phyloP scores from a whole-genome alignment of 176 grass and related monocot genomes.

The Raddia distichophylla region DNA sequence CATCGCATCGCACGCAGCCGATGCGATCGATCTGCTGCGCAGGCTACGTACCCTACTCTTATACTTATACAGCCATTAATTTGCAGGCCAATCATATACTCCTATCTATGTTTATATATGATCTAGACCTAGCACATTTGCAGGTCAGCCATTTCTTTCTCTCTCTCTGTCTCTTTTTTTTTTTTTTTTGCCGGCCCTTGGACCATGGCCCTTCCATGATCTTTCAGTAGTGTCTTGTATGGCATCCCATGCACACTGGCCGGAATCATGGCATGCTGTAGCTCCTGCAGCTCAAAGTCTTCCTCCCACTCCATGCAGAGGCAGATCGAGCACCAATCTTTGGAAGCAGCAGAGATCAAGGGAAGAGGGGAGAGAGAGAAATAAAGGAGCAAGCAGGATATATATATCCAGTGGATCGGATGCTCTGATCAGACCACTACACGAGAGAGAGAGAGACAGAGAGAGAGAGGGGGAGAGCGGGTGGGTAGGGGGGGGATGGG shows the following conservation, averaged over 20 bases:
- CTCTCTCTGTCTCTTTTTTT: neutral
- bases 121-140: no score
- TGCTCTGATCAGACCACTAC: constrained; percentile 15
- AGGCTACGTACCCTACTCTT: no score
- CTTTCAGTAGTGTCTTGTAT: neutral
- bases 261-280: constrained; percentile 22
- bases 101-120: no score
- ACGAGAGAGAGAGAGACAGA: neutral
- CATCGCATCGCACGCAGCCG: no score
- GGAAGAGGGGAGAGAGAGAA: neutral
- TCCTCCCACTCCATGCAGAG: constrained; percentile 15
- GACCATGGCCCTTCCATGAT: neutral
- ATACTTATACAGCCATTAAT: no score
- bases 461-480: neutral
- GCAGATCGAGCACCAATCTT: constrained; percentile 27
- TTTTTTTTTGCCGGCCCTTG: neutral
- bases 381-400: neutral
- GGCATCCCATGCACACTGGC: neutral
- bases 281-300: neutral
- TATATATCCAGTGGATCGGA: neutral
- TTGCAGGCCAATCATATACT: no score
- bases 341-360: constrained; percentile 23
- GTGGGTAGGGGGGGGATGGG: neutral
- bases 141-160: no score
- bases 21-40: no score